Base-by-base conservation (phyloP, 176 grass and related monocot species). In the Hordeum marinum region DNA sequence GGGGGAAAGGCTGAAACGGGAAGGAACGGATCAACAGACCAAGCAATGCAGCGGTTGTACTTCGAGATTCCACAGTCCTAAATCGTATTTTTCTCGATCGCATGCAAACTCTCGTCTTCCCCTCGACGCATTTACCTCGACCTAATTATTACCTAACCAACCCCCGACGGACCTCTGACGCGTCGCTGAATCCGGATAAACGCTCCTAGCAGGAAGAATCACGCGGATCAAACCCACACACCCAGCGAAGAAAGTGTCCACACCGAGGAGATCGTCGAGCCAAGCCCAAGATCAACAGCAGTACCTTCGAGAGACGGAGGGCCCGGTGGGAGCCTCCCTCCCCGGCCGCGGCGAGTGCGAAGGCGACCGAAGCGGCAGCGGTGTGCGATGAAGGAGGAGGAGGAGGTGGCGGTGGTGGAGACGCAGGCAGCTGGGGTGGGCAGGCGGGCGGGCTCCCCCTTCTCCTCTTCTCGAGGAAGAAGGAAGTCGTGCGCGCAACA, bases 401-500 rank as follows among this genome's bases (percentile, higher is more conserved):
- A 18, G 70, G 27, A n/a, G 35, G 42, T 55, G 55, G 40, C 5
- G 50, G 13, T 3, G 76, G 43, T 17, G 79, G 58, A 58, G 67
- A 79, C 37, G 84, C 67, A 54, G 75, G 48, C 67, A 25, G n/a
- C 41, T 76, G 69, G 46, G 50, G 50, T 65, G 45, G 68, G 26
- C 48, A 20, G 62, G 11, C 29, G 24, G 15, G 36, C 66, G 24
- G 15, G 36, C 66, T 4, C 12, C 36, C 60, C 65, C 13, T 72
- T 58, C 42, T 9, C 25, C 74, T 75, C 74, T 75, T 59, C 15
- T n/a, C 7, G 42, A 4, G 25, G 35, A 74, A 74, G 35, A 74
- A 74, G 35, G 35, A 74, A 74, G 35, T 86, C 88, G 88, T 90
- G 88, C 79, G 79, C 54, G 83, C 79, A 78, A 58, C 88, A 72